Conservation (phyloP, 495 filamentous ascomycete genomes). For the Glarea lozoyensis region DNA sequence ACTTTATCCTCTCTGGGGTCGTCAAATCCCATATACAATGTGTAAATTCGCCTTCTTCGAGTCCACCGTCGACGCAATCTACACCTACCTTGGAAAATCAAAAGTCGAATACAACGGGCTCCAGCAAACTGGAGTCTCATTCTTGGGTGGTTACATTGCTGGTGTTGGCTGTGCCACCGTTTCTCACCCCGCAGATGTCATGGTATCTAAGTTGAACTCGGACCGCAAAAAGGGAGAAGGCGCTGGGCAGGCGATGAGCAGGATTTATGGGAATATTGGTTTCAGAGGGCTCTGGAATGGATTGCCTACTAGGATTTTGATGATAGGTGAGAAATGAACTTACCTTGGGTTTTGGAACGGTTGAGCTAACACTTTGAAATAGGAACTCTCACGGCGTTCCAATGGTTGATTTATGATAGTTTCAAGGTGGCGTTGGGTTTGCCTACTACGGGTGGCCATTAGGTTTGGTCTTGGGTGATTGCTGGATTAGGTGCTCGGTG, state of each 20-base stretch:
- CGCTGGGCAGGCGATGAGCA: constrained; percentile 48
- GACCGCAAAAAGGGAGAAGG: constrained; percentile 47
- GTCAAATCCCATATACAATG: constrained; percentile 71
- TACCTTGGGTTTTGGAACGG: too few relatives aligned
- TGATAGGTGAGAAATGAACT: too few relatives aligned
- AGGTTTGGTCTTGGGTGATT: too few relatives aligned
- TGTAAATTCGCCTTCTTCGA: constrained; percentile 71
- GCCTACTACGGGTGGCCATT: constrained; percentile 43
- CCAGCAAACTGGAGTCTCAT: constrained; percentile 60
- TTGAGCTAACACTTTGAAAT: too few relatives aligned
- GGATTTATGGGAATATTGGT: constrained; percentile 67
- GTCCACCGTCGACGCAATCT: constrained; percentile 55
- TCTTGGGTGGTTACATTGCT: constrained; percentile 64
- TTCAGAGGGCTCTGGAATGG: constrained; percentile 66
- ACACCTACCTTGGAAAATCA: constrained; percentile 51
- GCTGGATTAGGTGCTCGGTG: too few relatives aligned
- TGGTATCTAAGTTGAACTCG: constrained; percentile 40
- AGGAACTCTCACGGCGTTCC: constrained; percentile 58
- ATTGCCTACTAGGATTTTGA: constrained; percentile 53
- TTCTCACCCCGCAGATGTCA: constrained; percentile 59
- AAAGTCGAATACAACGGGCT: constrained; percentile 54
- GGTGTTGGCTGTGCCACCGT: constrained; percentile 61
- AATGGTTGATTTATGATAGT: constrained; percentile 72
- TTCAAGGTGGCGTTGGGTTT: constrained; percentile 66
- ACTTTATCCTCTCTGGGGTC: constrained; percentile 58